Conservation (phyloP, 2,329 filamentous ascomycete genomes). For the Colletotrichum godetiae region DNA sequence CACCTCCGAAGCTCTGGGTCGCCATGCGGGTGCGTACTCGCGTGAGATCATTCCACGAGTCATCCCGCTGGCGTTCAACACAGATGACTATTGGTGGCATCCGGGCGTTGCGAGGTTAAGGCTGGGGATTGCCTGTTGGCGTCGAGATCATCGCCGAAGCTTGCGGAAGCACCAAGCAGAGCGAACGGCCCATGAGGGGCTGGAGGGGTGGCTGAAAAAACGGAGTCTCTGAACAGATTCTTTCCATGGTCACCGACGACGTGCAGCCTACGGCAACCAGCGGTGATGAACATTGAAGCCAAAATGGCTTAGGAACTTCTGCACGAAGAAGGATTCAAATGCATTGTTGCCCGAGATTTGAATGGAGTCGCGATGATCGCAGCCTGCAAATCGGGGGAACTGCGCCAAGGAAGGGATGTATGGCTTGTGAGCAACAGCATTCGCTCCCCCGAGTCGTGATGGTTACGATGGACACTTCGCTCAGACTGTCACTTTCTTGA, state of each 20-base stretch:
- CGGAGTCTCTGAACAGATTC: constrained; percentile 32
- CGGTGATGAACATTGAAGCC: constrained; percentile 24
- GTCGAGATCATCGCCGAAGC: constrained; percentile 26
- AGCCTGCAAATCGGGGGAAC: not conserved
- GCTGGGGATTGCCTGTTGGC: constrained; percentile 26
- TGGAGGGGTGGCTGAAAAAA: constrained; percentile 30
- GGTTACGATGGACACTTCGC: not conserved
- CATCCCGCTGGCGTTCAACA: constrained; percentile 8
- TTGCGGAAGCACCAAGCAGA: constrained; percentile 1
- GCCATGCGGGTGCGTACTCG: constrained; percentile 11
- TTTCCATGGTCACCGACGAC: constrained; percentile 33
- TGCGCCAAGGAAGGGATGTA: not conserved
- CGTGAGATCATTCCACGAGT: constrained; percentile 31
- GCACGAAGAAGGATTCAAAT: constrained; percentile 3
- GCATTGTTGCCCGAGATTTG: constrained; percentile 5
- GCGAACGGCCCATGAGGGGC: constrained; percentile 5
- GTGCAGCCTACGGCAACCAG: constrained; percentile 24
- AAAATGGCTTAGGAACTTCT: constrained; percentile 1
- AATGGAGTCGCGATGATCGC: not conserved
- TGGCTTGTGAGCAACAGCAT: not conserved
- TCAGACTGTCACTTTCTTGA: not conserved
- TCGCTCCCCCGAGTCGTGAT: not conserved
- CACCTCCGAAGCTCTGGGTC: constrained; percentile 29
- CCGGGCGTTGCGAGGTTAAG: not conserved
- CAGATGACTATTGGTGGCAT: constrained; percentile 12